Percentiles rank a stretch among this genome's conserved stretches.
These are phyloP conservation scores for Fusarium burgessii DNA, from an alignment of 2,329 filamentous ascomycete genomes.

Conservation along the genomic window DNA sequence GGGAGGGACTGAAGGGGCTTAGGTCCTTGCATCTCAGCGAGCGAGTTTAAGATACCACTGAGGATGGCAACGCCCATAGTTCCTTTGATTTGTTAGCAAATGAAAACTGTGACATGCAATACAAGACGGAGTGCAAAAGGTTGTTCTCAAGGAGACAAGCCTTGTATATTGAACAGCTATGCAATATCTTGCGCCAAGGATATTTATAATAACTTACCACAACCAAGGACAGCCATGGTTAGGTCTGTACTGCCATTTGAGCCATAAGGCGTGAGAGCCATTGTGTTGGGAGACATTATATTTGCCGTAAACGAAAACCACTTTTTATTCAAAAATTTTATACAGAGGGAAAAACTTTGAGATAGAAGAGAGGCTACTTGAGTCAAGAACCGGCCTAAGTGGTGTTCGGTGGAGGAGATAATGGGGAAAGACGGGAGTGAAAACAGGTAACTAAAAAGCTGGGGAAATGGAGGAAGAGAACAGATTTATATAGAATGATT, in stretches of 20 bases:
- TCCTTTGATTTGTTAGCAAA: conserved; percentile 64
- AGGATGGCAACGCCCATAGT: conserved; percentile 90
- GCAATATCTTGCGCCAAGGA: neutral
- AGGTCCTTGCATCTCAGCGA: conserved; percentile 64
- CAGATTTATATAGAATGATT: conserved; percentile 30
- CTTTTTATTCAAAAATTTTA: neutral
- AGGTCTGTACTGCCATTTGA: conserved; percentile 59
- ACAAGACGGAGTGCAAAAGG: neutral
- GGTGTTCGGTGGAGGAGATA: conserved; percentile 10
- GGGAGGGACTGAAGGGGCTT: conserved; percentile 58
- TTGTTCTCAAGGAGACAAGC: conserved; percentile 1
- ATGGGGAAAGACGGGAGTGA: conserved; percentile 14
- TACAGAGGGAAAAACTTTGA: conserved; percentile 7
- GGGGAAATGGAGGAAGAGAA: conserved; percentile 25
- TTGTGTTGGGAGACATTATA: conserved; percentile 45
- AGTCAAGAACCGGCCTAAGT: conserved; percentile 7
- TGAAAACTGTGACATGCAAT: neutral
- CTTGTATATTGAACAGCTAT: neutral
- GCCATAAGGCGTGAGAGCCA: conserved; percentile 52
- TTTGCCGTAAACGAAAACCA: conserved; percentile 26
- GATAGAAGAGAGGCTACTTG: conserved; percentile 13
- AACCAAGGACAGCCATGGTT: conserved; percentile 84
- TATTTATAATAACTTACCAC: conserved; percentile 68
- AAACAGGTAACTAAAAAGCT: conserved; percentile 19
- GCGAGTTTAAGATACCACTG: conserved; percentile 79